Percentiles rank a stretch among this genome's conserved stretches.
These are phyloP conservation scores for Sporisorium iseilematis-ciliati DNA, from an alignment of 1,284 basidiomycete species.

Conservation along the genomic window DNA sequence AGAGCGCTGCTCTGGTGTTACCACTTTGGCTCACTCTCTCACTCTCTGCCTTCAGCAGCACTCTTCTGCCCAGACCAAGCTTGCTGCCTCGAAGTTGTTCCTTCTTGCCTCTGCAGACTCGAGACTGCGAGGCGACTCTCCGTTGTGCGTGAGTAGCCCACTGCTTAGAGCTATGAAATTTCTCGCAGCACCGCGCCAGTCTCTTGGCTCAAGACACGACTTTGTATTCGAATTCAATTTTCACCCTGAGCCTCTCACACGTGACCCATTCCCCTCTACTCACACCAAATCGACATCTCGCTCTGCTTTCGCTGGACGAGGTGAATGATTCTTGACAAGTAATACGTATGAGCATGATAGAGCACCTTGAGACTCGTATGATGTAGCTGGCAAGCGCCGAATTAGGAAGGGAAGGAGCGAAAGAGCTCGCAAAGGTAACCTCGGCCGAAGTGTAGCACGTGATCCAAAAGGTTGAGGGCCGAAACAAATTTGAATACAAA, in stretches of 20 bases:
- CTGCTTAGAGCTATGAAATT: neutral
- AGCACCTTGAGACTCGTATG: neutral
- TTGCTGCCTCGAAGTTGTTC: neutral
- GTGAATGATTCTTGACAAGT: too few species aligned
- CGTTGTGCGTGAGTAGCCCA: neutral
- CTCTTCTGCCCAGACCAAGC: neutral
- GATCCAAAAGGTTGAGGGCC: neutral
- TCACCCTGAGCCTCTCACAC: neutral
- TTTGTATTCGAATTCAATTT: neutral
- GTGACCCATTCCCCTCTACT: neutral
- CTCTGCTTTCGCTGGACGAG: neutral
- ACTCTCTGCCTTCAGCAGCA: neutral
- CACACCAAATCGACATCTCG: too few species aligned
- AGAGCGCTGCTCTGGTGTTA: neutral
- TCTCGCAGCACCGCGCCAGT: slow-evolving; percentile 1
- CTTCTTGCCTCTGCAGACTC: slow-evolving; percentile 1
- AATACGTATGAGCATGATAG: too few species aligned
- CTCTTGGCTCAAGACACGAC: neutral
- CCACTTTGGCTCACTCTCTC: neutral
- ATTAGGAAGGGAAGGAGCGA: neutral
- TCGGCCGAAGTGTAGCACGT: slow-evolving; percentile 4
- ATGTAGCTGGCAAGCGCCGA: too few species aligned
- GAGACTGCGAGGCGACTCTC: neutral
- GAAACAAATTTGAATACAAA: too few species aligned
- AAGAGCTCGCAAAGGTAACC: neutral